Evolutionary conservation across 192 early-diverging fungal species (phyloP).

Genomic region (Cetraspora pellucida): DNA sequence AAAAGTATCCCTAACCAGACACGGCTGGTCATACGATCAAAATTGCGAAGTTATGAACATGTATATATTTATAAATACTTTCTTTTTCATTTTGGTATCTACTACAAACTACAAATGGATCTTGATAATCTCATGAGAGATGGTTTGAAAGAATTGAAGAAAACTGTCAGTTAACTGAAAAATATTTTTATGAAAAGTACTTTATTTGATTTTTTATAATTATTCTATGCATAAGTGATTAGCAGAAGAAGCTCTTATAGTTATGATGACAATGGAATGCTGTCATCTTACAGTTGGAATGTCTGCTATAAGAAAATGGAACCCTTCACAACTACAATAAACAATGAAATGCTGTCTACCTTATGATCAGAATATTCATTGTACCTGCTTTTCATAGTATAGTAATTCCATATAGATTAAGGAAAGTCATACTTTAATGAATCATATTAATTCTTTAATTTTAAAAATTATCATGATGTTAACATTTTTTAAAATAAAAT

Average conservation of each 20-base stretch:
- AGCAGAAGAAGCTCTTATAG: constrained; percentile 29
- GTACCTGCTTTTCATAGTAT: constrained; percentile 5
- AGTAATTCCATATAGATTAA: constrained; percentile 1
- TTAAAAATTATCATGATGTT: not conserved
- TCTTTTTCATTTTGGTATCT: no score
- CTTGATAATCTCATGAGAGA: constrained; percentile 3
- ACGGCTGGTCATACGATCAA: no score
- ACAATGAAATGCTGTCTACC: constrained; percentile 27
- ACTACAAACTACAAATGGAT: constrained; percentile 26
- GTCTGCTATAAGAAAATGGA: constrained; percentile 26
- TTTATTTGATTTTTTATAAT: constrained; percentile 17
- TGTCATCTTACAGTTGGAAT: constrained; percentile 33
- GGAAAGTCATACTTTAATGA: constrained; percentile 12
- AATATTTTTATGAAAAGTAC: not conserved
- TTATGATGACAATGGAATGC: constrained; percentile 25
- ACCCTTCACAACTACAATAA: constrained; percentile 28
- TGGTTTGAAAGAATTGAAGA: constrained; percentile 22
- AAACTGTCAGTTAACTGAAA: constrained; percentile 15
- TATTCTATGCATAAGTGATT: constrained; percentile 17
- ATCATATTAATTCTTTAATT: constrained; percentile 15
- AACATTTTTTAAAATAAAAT: constrained; percentile 34
- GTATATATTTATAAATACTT: no score
- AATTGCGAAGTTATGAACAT: no score
- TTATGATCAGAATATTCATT: constrained; percentile 29
- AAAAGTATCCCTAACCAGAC: no score